A percentile compares a stretch with the other conserved stretches of the same genome.
Evolutionary conservation across 495 filamentous ascomycete genomes (phyloP).

Genomic region (Hypoxylon trugodes): DNA sequence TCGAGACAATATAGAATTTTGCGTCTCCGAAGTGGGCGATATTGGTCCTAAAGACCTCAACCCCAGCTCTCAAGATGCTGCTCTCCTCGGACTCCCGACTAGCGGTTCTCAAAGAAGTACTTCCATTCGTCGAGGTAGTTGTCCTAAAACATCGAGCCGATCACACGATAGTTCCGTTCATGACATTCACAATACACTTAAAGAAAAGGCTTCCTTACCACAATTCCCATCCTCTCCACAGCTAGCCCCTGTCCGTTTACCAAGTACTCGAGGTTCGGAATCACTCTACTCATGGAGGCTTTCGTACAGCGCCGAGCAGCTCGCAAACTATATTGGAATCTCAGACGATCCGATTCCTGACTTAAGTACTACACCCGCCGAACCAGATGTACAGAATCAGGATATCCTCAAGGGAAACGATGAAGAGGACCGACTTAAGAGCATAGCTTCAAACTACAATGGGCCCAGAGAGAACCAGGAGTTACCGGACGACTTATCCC

Average conservation of each 20-base stretch:
- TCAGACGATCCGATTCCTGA: constrained; percentile 6
- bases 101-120: constrained; percentile 9
- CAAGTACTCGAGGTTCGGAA: constrained; percentile 42
- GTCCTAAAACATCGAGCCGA: constrained; percentile 24
- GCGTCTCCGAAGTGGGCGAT: constrained; percentile 36
- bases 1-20: constrained; percentile 53
- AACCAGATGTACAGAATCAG: not conserved
- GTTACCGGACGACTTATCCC: not conserved
- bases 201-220: constrained; percentile 34
- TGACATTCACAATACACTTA: constrained; percentile 12
- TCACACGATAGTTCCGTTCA: constrained; percentile 10
- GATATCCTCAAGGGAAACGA: constrained; percentile 4
- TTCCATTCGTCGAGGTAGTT: constrained; percentile 38
- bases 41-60: constrained; percentile 2
- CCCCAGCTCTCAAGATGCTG: not conserved
- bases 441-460: not conserved
- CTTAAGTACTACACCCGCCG: not conserved
- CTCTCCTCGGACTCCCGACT: not conserved
- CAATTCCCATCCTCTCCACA: constrained; percentile 44
- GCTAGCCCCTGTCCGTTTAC: constrained; percentile 41
- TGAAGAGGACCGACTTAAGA: constrained; percentile 16
- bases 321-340: constrained; percentile 40
- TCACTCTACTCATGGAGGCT: constrained; percentile 52
- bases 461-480: not conserved
- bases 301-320: constrained; percentile 49